Base-by-base conservation (phyloP, 1,139 yeast species). In the Yamadazyma triangularis region DNA sequence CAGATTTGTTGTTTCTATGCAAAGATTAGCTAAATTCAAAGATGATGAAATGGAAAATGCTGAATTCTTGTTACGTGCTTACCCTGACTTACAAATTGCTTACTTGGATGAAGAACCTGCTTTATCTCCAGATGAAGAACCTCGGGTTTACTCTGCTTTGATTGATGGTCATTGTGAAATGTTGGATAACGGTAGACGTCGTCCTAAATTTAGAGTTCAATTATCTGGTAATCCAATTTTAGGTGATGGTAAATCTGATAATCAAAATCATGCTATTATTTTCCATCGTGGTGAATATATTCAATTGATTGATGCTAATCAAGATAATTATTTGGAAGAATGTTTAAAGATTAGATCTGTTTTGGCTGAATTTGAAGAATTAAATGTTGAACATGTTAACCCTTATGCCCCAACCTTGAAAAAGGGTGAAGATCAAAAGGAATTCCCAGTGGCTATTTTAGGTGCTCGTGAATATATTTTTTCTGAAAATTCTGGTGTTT, bases 401-500 rank as follows among this genome's bases (percentile, higher is more conserved):
- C 91, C 93, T 41, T 83, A 83, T 52, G 85, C 88, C 45, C 78
- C 79, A 34, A 64, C 68, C 48, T 64, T 73, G 59, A 70, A 69
- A 50, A 50, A 58, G 28, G 62, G 58, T 36, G 65, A 63, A 24
- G 53, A 54, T 23, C 51, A 54, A 24, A 58, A 63, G 35, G 70
- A 63, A 49, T 51, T 39, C 35, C 98, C 98, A 21, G 98, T 91
- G 51, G 98, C 98, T 36, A 89, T 91, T 58, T 87, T 91, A 51
- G 98, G 98, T 79, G 97, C 98, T 34, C 84, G 98, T 73, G 98
- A 91, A 69, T 91, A 91, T 67, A 91, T 91, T 68, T 91, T 91
- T 84, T 87, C 96, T 41, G 98, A 91, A 66, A 91, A 89, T 70
- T 84, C 95, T 46, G 98, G 98, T 83, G 86, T 91, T 53, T 76